A percentile compares a stretch with the other conserved stretches of the same genome.
Evolutionary conservation across 345 rosid species (phyloP).

Genomic region (Euphorbia peplus): DNA sequence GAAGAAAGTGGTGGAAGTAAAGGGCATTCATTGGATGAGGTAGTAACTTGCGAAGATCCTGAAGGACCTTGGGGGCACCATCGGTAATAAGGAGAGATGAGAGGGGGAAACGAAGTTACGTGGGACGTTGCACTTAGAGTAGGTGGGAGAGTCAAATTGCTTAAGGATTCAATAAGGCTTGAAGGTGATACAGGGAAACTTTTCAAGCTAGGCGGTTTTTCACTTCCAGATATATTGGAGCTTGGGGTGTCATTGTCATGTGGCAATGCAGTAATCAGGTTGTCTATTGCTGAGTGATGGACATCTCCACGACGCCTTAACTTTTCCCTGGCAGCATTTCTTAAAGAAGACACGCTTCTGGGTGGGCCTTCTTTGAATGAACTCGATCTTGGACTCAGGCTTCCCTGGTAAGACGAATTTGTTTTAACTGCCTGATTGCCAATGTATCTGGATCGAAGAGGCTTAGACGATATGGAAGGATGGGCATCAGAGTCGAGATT

Average conservation of each 20-base stretch:
- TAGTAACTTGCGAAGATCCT: constrained; percentile 34
- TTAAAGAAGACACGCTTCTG: constrained; percentile 46
- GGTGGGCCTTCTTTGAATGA: constrained; percentile 69
- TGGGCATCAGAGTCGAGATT: constrained; percentile 16
- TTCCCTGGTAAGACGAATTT: constrained; percentile 54
- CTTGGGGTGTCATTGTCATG: constrained; percentile 25
- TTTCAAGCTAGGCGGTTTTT: constrained; percentile 22
- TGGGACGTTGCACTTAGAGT: constrained; percentile 34
- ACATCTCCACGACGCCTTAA: constrained; percentile 57
- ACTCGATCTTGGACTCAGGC: constrained; percentile 77
- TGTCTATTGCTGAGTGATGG: constrained; percentile 47
- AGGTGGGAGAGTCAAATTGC: constrained; percentile 34
- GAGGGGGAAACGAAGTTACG: constrained; percentile 44
- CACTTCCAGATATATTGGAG: constrained; percentile 30
- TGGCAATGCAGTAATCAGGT: constrained; percentile 33
- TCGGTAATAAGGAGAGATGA: constrained; percentile 80
- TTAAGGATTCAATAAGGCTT: constrained; percentile 42
- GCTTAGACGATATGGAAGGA: constrained; percentile 34
- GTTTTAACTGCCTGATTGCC: constrained; percentile 45
- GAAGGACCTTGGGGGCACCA: constrained; percentile 73
- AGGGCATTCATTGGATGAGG: constrained; percentile 46
- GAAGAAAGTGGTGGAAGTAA: constrained; percentile 65
- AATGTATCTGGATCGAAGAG: constrained; percentile 44
- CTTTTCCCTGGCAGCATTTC: constrained; percentile 60
- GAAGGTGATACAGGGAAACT: constrained; percentile 25